These are phyloP conservation scores for Calonectria honghensis DNA, from an alignment of 2,329 filamentous ascomycete species.

Conservation along the genomic window DNA sequence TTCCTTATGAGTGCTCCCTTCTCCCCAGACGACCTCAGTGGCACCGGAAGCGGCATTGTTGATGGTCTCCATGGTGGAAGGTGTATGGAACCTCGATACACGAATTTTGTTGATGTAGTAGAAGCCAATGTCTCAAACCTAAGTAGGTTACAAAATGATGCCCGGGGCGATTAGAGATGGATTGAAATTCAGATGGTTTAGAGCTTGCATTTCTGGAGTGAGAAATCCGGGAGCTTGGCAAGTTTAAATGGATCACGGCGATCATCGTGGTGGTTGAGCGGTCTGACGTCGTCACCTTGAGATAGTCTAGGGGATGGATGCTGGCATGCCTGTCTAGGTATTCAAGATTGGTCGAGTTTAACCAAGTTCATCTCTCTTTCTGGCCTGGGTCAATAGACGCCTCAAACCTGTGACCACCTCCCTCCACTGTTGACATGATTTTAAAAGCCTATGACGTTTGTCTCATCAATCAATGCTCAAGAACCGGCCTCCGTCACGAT, in stretches of 20 bases:
- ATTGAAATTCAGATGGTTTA: background rate
- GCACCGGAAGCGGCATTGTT: constrained; percentile 70
- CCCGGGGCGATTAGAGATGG: background rate
- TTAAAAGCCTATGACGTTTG: constrained; percentile 3
- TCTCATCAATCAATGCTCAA: background rate
- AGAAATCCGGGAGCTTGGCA: constrained; percentile 3
- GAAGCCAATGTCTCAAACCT: background rate
- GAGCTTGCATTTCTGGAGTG: background rate
- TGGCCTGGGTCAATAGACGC: no score
- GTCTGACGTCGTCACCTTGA: constrained; percentile 30
- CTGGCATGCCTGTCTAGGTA: background rate
- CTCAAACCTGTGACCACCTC: background rate
- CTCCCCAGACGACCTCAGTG: constrained; percentile 66
- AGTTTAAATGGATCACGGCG: constrained; percentile 22
- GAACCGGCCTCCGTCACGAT: constrained; percentile 1
- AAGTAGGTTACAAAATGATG: background rate
- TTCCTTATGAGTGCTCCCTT: constrained; percentile 70
- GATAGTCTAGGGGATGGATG: background rate
- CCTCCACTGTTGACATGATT: background rate
- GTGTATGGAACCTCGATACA: background rate
- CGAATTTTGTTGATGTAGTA: background rate
- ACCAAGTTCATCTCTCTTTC: background rate
- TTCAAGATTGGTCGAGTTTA: background rate
- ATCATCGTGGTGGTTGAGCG: constrained; percentile 6
- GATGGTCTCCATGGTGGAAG: constrained; percentile 76